These are phyloP conservation scores for Rosa hybrid DNA, from an alignment of 331 rosid genomes.

Conservation along the genomic window DNA sequence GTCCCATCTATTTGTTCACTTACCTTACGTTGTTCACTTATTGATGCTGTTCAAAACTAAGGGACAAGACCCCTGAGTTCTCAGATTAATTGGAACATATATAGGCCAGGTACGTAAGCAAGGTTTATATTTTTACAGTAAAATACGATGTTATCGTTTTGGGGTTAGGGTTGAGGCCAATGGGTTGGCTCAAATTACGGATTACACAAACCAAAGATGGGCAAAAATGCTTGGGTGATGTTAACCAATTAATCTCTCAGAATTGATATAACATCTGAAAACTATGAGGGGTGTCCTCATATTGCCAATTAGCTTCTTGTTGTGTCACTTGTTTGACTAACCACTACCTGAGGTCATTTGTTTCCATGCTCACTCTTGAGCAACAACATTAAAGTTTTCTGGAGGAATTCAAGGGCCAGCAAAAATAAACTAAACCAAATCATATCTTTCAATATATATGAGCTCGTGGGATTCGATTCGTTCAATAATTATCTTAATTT, in stretches of 20 bases:
- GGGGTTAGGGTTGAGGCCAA: background rate
- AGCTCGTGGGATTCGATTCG: conserved; percentile 5
- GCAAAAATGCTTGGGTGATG: background rate
- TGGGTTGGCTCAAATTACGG: conserved; percentile 6
- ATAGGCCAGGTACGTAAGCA: background rate
- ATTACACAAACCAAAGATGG: background rate
- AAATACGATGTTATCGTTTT: background rate
- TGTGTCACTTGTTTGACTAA: conserved; percentile 1
- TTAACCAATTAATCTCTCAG: too few relatives aligned
- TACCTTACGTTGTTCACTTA: background rate
- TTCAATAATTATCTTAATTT: background rate
- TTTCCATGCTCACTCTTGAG: conserved; percentile 8
- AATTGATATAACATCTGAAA: background rate
- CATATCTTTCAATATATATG: background rate
- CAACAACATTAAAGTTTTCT: background rate
- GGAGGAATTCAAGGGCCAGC: conserved; percentile 16
- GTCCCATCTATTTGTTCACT: background rate
- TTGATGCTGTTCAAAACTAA: background rate
- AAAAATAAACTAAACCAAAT: background rate
- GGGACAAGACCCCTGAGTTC: conserved; percentile 6
- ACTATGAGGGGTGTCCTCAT: background rate
- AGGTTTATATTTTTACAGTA: background rate
- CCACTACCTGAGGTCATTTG: conserved; percentile 14
- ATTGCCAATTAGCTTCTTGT: conserved; percentile 14
- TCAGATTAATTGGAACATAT: background rate